Evolutionary conservation across 2,329 filamentous ascomycete genomes (phyloP), one percentile per base, ranked within the genome.

Genomic region (Sclerotinia glacialis): DNA sequence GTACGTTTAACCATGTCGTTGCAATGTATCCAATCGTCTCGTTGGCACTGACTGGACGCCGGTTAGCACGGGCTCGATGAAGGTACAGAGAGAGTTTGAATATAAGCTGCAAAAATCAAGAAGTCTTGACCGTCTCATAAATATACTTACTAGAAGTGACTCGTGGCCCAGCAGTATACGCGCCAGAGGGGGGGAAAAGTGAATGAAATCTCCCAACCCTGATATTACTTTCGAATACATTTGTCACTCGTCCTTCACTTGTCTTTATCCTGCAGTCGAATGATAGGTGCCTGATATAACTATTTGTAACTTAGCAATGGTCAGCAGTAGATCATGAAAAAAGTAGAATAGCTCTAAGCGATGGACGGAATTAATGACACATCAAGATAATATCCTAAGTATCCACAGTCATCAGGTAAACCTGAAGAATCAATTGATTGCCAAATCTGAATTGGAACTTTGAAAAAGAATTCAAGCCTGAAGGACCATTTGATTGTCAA

Each of bases 21-120:
- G 9, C 62, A 59, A 59, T 5, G 3, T 28, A 42, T 44, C 28
- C 62, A 58, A 40, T 16, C 6, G 52, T 26, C 44, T 65, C 31
- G n/a, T 65, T 65, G 6, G 46, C 31, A 59, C 53, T 64, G 53
- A 65, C 59, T 62, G 23, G 5, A 44, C 2, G n/a, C 31, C 23
- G 47, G 23, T 50, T 50, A 50, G 46, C 21, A n/a, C 46, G 46
- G 7, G 46, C 21, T 21, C 21, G 46, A n/a, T 11, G 21, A n/a
- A 23, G 21, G 46, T n/a, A 47, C 9, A 47, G 7, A 47, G 37
- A 40, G 37, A 14, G 37, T 40, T 40, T 40, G 37, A 40, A 40
- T 40, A 14, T 40, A 40, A 40, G 8, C 37, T 40, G 37, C 37
- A 40, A 40, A 14, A 40, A 40, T 40, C 37, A 40, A 40, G 37